A percentile compares a stretch with the other conserved stretches of the same genome.
Evolutionary conservation across 106 monocot species (phyloP).

Genomic region (Platanthera guangdongensis): DNA sequence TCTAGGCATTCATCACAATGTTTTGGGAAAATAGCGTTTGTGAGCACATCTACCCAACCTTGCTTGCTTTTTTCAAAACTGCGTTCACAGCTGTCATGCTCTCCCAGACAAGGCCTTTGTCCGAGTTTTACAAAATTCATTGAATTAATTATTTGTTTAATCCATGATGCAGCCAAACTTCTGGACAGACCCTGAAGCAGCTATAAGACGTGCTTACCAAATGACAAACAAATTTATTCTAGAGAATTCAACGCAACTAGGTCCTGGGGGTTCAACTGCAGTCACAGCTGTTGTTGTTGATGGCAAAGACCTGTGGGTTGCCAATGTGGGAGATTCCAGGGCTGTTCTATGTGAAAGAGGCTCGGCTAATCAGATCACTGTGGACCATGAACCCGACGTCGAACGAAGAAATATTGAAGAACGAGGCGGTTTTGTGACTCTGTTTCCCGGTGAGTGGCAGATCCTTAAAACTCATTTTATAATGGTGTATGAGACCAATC

Average conservation of each 20-base stretch:
- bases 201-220: constrained; percentile 51
- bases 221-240: constrained; percentile 50
- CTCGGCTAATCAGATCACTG: constrained; percentile 44
- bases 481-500: background rate
- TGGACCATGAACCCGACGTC: constrained; percentile 57
- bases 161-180: constrained; percentile 31
- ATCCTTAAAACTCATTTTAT: background rate
- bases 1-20: too few species aligned
- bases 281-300: constrained; percentile 63
- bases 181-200: constrained; percentile 31
- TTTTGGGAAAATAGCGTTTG: too few species aligned
- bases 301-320: constrained; percentile 55
- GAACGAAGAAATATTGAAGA: constrained; percentile 42
- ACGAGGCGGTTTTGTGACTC: constrained; percentile 57
- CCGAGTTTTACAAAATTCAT: background rate
- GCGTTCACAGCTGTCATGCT: background rate
- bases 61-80: too few species aligned
- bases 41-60: too few species aligned
- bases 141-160: background rate
- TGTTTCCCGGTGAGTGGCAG: constrained; percentile 37
- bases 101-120: background rate
- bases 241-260: constrained; percentile 33
- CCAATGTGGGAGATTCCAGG: constrained; percentile 65
- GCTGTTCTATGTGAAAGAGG: constrained; percentile 62
- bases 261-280: constrained; percentile 59